A percentile compares a stretch with the other conserved stretches of the same genome.
Evolutionary conservation across 768 basidiomycete genomes (phyloP).

Genomic region (Hypsizygus marmoreus): DNA sequence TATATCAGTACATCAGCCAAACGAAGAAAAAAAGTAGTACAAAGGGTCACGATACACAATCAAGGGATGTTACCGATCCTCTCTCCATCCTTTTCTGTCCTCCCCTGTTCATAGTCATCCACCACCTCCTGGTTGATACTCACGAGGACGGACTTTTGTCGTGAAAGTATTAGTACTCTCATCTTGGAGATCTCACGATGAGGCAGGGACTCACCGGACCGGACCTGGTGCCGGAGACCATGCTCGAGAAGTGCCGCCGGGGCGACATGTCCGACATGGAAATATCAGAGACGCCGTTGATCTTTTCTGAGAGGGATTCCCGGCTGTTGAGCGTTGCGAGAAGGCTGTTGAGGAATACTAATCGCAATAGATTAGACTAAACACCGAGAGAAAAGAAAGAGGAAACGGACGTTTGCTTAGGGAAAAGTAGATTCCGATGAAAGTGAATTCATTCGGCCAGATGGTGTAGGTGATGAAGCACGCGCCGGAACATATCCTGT

Average conservation of each 20-base stretch:
- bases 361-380: not conserved
- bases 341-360: conserved; percentile 20
- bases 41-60: no score
- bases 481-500: conserved; percentile 8
- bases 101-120: not conserved
- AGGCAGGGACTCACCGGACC: not conserved
- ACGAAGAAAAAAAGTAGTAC: no score
- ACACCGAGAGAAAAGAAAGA: not conserved
- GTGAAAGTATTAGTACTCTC: no score
- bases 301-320: conserved; percentile 6
- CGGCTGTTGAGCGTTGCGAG: conserved; percentile 20
- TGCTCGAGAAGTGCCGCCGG: not conserved
- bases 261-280: not conserved
- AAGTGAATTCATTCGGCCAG: conserved; percentile 19
- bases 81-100: no score
- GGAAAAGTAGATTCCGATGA: conserved; percentile 18
- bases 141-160: no score
- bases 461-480: conserved; percentile 17
- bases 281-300: conserved; percentile 8
- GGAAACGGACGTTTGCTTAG: conserved; percentile 13
- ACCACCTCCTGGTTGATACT: conserved; percentile 5
- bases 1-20: no score
- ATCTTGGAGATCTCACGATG: no score
- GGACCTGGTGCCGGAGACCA: not conserved
- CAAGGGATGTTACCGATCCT: no score